These are phyloP conservation scores for Ophiostoma montium DNA, from an alignment of 2,329 filamentous ascomycete genomes.

Conservation along the genomic window DNA sequence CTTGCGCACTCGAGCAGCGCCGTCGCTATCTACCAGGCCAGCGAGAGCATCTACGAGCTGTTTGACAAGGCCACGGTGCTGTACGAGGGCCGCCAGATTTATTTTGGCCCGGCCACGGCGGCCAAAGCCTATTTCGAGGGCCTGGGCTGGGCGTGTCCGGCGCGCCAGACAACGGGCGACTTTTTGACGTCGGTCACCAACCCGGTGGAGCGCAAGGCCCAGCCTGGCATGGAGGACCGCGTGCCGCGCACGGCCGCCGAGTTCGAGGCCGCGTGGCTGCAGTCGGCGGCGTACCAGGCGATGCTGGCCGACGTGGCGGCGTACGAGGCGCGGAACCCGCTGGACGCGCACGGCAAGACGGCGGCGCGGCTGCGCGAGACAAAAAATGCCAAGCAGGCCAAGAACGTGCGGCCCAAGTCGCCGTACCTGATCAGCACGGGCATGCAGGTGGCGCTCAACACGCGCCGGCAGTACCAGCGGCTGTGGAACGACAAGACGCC, in stretches of 20 bases:
- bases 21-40: conserved; percentile 62
- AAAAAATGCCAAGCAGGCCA: conserved; percentile 37
- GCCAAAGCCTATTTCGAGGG: conserved; percentile 52
- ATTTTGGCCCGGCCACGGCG: conserved; percentile 43
- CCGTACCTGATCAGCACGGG: conserved; percentile 48
- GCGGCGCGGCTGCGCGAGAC: conserved; percentile 33
- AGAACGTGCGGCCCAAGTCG: conserved; percentile 40
- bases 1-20: conserved; percentile 50
- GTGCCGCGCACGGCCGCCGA: conserved; percentile 46
- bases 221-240: conserved; percentile 39
- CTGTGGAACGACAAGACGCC: conserved; percentile 61
- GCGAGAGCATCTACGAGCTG: conserved; percentile 39
- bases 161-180: conserved; percentile 54
- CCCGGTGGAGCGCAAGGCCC: conserved; percentile 33
- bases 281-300: conserved; percentile 34
- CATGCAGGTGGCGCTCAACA: conserved; percentile 34
- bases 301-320: conserved; percentile 42
- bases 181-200: conserved; percentile 59
- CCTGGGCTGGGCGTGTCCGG: conserved; percentile 51
- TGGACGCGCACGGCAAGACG: conserved; percentile 21
- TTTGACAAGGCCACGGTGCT: conserved; percentile 15
- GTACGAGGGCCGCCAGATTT: conserved; percentile 22
- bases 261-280: conserved; percentile 44
- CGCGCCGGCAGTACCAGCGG: conserved; percentile 63
- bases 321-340: conserved; percentile 32